Evolutionary conservation across 148 eudicot species (phyloP), one percentile per base, ranked within the genome.

Genomic region (Polygonum aviculare): DNA sequence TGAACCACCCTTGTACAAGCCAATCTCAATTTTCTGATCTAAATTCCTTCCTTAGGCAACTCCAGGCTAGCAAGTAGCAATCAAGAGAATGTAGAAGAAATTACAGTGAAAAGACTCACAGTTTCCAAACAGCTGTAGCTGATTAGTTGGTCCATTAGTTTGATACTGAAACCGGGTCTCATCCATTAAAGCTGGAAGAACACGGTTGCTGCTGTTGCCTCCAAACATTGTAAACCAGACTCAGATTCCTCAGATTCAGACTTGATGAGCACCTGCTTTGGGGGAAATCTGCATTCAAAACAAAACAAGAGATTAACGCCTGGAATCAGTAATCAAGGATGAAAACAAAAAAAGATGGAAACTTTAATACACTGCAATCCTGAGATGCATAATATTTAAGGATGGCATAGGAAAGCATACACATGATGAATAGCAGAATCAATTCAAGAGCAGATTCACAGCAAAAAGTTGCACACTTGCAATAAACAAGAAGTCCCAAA

Each of bases 41-140:
- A 36, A 15, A 36, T 33, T 67, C 72, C 16, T 35, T 16, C 15
- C 41, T 36, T 67, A 36, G 2, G 19, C 72, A 67, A 67, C 4
- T 36, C 44, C 2, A 36, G 38, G 19, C 6, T 0, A 16, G 22
- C 21, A 62, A 62, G 1, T 0, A 16, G 22, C 21, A 62, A 62
- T 15, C 2, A 15, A 67, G 45, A 15, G 7, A 63, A 63, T 33
- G 21, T 22, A 67, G 72, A 38, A 31, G 35, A 59, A 21, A 59
- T 16, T 5, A 21, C 8, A 38, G 21, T 67, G 16, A 67, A 0
- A 50, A 33, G 19, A 84, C 93, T 84, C 79, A 89, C 93, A 75
- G 70, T 86, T 93, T 72, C 90, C 91, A 85, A 87, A 89, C 55
- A 94, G 78, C 89, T 90, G 93, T 74, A 88, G 86, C 80, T 91